phyloP scores from a whole-genome alignment of 2,329 filamentous ascomycete species.

The Cordyceps sp. region DNA sequence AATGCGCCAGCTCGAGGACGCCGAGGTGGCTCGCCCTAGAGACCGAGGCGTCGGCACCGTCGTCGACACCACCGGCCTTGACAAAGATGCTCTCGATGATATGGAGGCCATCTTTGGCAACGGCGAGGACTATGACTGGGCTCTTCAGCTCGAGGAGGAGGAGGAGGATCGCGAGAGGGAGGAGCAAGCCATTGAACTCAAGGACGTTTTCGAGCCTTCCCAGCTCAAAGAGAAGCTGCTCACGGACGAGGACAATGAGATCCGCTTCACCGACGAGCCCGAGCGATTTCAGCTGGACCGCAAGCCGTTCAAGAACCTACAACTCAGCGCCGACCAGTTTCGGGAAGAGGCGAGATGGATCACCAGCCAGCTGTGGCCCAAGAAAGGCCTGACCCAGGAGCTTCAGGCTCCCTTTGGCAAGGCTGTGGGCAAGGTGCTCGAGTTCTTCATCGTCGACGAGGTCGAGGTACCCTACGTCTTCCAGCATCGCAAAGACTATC shows the following conservation, averaged over 20 bases:
- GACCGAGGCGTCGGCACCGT: conserved; percentile 52
- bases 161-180: conserved; percentile 65
- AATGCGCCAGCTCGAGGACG: conserved; percentile 63
- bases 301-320: conserved; percentile 70
- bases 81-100: conserved; percentile 85
- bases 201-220: conserved; percentile 95
- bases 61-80: conserved; percentile 68
- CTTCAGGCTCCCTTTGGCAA: conserved; percentile 72
- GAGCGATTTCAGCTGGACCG: conserved; percentile 89
- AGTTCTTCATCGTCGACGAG: conserved; percentile 88
- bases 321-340: conserved; percentile 69
- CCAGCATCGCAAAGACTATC: conserved; percentile 93
- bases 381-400: conserved; percentile 59
- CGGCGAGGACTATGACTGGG: conserved; percentile 92
- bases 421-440: conserved; percentile 78
- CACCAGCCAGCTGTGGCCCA: conserved; percentile 72
- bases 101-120: conserved; percentile 95
- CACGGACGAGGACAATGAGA: conserved; percentile 86
- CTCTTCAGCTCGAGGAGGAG: conserved; percentile 73
- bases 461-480: conserved; percentile 96
- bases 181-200: conserved; percentile 76
- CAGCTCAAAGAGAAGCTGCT: conserved; percentile 88
- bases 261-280: conserved; percentile 76
- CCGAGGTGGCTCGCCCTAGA: conserved; percentile 71
- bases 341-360: conserved; percentile 89